These are phyloP conservation scores for Exophiala xenobiotica DNA, from an alignment of 2,329 filamentous ascomycete species.

Conservation along the genomic window DNA sequence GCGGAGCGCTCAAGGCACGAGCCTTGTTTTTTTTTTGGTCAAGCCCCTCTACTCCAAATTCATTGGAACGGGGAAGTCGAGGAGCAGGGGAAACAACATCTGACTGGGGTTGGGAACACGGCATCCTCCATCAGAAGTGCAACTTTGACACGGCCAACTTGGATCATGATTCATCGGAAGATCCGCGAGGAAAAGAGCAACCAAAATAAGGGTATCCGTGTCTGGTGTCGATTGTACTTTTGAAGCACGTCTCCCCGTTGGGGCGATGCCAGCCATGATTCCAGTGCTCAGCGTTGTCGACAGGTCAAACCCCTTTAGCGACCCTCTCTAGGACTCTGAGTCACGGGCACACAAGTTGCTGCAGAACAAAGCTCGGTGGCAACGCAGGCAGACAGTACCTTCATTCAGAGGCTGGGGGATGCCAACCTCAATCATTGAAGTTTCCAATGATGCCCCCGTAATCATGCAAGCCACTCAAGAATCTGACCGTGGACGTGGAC, in stretches of 20 bases:
- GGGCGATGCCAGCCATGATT: too few relatives aligned
- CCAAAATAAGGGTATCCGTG: background rate
- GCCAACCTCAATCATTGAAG: background rate
- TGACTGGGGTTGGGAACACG: constrained; percentile 1
- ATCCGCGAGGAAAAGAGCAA: too few relatives aligned
- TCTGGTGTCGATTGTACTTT: background rate
- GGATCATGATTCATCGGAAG: background rate
- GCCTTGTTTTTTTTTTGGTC: constrained; percentile 5
- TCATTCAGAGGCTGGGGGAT: background rate
- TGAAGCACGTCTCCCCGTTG: background rate
- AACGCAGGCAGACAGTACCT: background rate
- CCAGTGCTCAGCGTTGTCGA: too few relatives aligned
- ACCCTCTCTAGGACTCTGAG: too few relatives aligned
- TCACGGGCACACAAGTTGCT: too few relatives aligned
- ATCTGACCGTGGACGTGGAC: background rate
- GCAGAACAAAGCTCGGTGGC: background rate
- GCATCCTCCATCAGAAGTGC: background rate
- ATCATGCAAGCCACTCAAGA: background rate
- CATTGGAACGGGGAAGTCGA: constrained; percentile 1
- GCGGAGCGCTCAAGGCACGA: constrained; percentile 2
- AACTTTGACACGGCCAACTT: background rate
- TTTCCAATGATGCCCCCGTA: background rate
- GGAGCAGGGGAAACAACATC: background rate
- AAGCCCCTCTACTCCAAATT: background rate
- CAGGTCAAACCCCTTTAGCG: too few relatives aligned